Base-by-base conservation (phyloP, 768 basidiomycete species). In the Podaxis carcinomalis region DNA sequence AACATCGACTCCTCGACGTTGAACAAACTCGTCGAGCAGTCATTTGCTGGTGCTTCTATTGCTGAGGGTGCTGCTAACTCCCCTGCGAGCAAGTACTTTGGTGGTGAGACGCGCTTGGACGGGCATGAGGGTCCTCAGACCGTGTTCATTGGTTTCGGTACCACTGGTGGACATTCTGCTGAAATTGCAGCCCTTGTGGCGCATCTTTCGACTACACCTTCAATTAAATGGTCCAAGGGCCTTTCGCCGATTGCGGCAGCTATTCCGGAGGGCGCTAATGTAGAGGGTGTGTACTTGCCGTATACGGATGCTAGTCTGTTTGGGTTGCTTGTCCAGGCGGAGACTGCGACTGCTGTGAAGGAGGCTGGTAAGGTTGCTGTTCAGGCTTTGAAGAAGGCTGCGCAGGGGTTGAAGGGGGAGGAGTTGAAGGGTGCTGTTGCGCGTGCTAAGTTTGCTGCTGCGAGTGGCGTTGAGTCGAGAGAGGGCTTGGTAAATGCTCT, bases 271-370 rank as follows among this genome's bases (percentile, higher is more conserved):
- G 82, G 83, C 46, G 78, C 89, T 1, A 82, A 82, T 25, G 90
- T 90, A 58, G 81, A 88, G 71, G 74, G 88, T 10, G 85, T 97
- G 56, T 84, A 92, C 69, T 79, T 95, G 11, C 88, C 90, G 13
- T 98, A 98, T 77, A 92, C 94, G 14, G 96, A 98, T 70, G 95
- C 94, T 3, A 80, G 89, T 5, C 81, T 99, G 54, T 86, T 96
- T 62, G 95, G 95, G 61, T 74, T 97, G 59, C 74, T 93, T 56
- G 78, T 98, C 37, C 86, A 91, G 70, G 93, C 86, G 5, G 72
- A 78, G 39, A 88, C 87, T 23, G 70, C 81, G 1, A 78, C 80
- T 47, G 83, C 78, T 56, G 87, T 93, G 50, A 85, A 80, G 66
- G 82, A 86, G 59, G 91, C 87, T 21, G 84, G 82, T 16, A 85